Evolutionary conservation across 2,329 filamentous ascomycete genomes (phyloP).

Genomic region (Diaporthe vexans): DNA sequence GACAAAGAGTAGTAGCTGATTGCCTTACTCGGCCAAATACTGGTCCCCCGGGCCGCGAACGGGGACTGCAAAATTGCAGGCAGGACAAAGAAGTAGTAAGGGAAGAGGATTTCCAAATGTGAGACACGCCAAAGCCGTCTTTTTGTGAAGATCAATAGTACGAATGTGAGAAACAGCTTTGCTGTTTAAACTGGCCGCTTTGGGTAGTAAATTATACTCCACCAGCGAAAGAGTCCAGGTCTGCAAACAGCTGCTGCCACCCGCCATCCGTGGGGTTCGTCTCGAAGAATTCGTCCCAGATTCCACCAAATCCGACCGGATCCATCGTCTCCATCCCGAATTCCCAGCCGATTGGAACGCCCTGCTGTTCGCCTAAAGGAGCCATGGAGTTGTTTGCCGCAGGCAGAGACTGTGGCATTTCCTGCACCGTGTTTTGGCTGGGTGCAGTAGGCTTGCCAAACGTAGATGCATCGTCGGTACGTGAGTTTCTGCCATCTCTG

Average conservation of each 20-base stretch:
- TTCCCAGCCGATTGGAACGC: not conserved
- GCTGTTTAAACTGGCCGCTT: not conserved
- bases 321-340: constrained; percentile 2
- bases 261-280: constrained; percentile 24
- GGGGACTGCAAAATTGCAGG: not conserved
- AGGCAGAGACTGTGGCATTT: not conserved
- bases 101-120: not conserved
- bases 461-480: not conserved
- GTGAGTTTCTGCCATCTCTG: not conserved
- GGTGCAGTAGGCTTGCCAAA: not conserved
- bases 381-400: not conserved
- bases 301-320: constrained; percentile 8
- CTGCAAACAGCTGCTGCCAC: constrained; percentile 45
- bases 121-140: not conserved
- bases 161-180: not conserved
- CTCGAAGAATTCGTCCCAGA: constrained; percentile 40
- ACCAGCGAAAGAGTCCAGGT: constrained; percentile 37
- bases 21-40: constrained; percentile 6
- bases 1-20: constrained; percentile 10
- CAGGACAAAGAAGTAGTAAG: constrained; percentile 10
- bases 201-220: not conserved
- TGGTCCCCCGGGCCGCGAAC: constrained; percentile 1
- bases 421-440: not conserved
- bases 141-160: not conserved
- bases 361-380: not conserved